Percentiles rank a stretch among this genome's conserved stretches.
phyloP scores from a whole-genome alignment of 2,329 filamentous ascomycete species.

The Trichoderma simmonsii region DNA sequence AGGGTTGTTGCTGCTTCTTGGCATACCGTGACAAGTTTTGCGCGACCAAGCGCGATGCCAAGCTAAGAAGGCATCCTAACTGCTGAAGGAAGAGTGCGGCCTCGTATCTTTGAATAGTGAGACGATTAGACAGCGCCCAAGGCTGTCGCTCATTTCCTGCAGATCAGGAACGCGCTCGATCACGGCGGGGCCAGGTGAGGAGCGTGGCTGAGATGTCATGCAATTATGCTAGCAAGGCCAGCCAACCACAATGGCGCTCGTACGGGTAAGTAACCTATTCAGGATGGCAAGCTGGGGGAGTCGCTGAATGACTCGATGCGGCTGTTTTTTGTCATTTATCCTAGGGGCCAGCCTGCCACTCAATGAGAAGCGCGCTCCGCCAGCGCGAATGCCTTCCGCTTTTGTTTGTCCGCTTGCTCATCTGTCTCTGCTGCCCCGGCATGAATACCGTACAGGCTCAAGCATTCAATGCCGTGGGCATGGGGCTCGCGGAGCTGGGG shows the following conservation, averaged over 20 bases:
- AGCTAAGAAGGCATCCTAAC: not conserved
- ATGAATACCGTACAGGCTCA: not conserved
- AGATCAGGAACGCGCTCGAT: constrained; percentile 17
- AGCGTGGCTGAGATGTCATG: constrained; percentile 17
- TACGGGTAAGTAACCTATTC: constrained; percentile 8
- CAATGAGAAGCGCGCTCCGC: not conserved
- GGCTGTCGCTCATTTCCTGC: constrained; percentile 2
- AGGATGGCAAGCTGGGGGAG: not conserved
- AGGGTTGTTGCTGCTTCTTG: not conserved
- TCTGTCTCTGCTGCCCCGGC: not conserved
- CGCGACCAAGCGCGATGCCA: not conserved
- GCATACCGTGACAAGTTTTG: not conserved
- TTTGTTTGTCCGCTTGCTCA: not conserved
- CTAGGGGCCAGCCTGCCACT: not conserved
- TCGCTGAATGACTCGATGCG: constrained; percentile 1
- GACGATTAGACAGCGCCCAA: not conserved
- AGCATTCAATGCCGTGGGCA: not conserved
- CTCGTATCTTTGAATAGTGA: constrained; percentile 13
- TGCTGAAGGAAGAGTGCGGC: constrained; percentile 5
- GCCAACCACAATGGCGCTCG: constrained; percentile 6
- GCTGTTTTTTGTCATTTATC: not conserved
- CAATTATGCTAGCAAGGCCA: constrained; percentile 2
- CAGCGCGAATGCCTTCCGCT: not conserved
- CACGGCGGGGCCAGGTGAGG: not conserved
- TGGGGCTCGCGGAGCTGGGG: not conserved